Evolutionary conservation across 805 yeast genomes (phyloP), one percentile per base, ranked within the genome.

Genomic region (Hanseniaspora guilliermondii): DNA sequence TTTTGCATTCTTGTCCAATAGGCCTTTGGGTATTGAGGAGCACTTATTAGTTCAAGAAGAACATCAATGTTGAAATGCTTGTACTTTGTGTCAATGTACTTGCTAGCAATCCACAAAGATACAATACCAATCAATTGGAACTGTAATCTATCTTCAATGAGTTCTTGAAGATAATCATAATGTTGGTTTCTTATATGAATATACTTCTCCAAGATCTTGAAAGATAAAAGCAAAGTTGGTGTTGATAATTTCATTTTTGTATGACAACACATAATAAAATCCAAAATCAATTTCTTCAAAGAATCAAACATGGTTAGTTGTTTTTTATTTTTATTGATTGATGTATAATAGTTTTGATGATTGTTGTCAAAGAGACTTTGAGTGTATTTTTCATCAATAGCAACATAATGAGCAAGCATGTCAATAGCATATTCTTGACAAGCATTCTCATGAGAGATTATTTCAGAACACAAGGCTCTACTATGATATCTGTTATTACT

Each of bases 51-150:
- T 55, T 75, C 76, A 60, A 76, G 70, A 49, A 80, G 68, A 58
- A 75, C 76, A 50, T 72, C 71, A 54, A 80, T 66, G 21, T 75
- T 69, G 8, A 83, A 82, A 39, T 80, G 76, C 62, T 79, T 79
- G 59, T 76, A 76, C 67, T 88, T 78, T 57, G 79, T 76, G 58
- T 87, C 89, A 60, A 77, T 75, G 56, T 78, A 75, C 65, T 89
- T 89, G 37, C 94, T 77, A 2, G 95, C 88, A 19, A 91, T 78
- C 97, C 97, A 91, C 52, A 89, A 69, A 30, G 95, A 82, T 1
- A 94, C 82, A 59, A 94, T 79, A 30, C 94, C 95, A 27, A 89
- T 79, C 53, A 89, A 73, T 68, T 88, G 97, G 64, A 54, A 54
- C 16, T 36, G 52, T 14, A 48, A 37, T 32, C 53, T 54, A 39